Base-by-base conservation (phyloP, 805 yeast species). In the Teunomyces cretensis region DNA sequence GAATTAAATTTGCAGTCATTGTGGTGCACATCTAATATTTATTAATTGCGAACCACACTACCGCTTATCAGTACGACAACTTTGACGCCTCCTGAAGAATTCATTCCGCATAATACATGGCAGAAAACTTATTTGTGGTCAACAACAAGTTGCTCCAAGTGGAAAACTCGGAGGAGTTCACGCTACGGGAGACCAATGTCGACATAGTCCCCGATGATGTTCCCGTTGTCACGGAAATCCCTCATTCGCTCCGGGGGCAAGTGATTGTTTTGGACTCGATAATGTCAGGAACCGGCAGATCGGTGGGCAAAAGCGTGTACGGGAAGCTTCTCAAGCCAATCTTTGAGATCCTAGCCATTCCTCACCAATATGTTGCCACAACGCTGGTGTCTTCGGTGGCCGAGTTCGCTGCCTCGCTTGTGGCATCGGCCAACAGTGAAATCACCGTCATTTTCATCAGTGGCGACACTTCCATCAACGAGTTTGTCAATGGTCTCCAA, bases 391-490 rank as follows among this genome's bases (percentile, higher is more conserved):
- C 57, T n/a, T 63, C 78, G 1, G 72, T 82, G 6, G 39, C 54
- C 1, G 58, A 70, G n/a, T 64, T 71, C 49, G 80, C 81, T 0
- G 27, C 45, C 9, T 4, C 45, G 0, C 48, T 78, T 6, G 38
- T 17, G 7, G 51, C 57, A n/a, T 42, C 53, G 0, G 28, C 46
- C 8, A 13, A 42, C 16, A 38, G 48, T 14, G 36, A 33, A 9
- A 57, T 70, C 17, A 76, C 86, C 0, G 65, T 86, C 8, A 58
- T 87, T 2, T 66, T 90, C 30, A 62, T 91, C 7, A 85, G 95
- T 31, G 97, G 97, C 2, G 97, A 91, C 58, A 90, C 97, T 0
- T 83, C 95, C 1, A 68, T 88, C 4, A 80, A 78, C 41, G 97
- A 91, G 60, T 79, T 91, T 41, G 54, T 88, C 44, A 90, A 90